Base-by-base conservation (phyloP, 1,139 yeast genomes). In the Pichiaceae sp. region DNA sequence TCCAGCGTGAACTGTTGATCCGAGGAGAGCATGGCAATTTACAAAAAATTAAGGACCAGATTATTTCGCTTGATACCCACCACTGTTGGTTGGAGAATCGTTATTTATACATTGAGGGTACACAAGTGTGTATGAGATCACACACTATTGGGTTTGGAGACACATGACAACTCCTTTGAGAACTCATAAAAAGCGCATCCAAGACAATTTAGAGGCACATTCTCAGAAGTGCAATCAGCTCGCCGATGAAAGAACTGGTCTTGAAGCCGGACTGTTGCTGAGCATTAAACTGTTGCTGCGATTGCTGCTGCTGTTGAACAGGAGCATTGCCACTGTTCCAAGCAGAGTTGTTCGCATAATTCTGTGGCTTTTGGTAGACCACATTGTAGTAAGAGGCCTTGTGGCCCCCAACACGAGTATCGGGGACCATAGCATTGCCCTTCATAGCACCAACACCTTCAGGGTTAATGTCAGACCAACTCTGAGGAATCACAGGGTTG, bases 401-500 rank as follows among this genome's bases (percentile, higher is more conserved):
- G 17, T 8, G 30, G 25, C 17, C 14, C 3, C 25, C 33, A 33
- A 8, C 38, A 26, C 18, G 39, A 36, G 40, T 46, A 19, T 50
- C 49, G 2, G 54, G 49, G 36, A 45, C 50, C 32, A 38, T 47
- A 26, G 43, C 52, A 24, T 43, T 46, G 25, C 42, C 54, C 27
- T 37, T 44, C 57, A 54, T 53, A 5, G 55, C 55, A 18, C 57
- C 58, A 26, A 54, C 41, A 8, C 58, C 58, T 31, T 50, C 43
- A 4, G 54, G 50, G 39, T 47, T 47, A 21, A 53, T 41, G 33
- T 48, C 43, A 16, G 47, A 45, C 85, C 84, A 77, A 36, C 60
- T 55, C 28, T 52, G 50, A 9, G 84, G 85, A 21, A 75, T 58
- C 41, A 61, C 68, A 17, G 74, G 65, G 14, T 66, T 57, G 14